Percentiles rank a stretch among this genome's conserved stretches.
Evolutionary conservation across 2,329 filamentous ascomycete genomes (phyloP).

Genomic region (Botrytis tulipae): DNA sequence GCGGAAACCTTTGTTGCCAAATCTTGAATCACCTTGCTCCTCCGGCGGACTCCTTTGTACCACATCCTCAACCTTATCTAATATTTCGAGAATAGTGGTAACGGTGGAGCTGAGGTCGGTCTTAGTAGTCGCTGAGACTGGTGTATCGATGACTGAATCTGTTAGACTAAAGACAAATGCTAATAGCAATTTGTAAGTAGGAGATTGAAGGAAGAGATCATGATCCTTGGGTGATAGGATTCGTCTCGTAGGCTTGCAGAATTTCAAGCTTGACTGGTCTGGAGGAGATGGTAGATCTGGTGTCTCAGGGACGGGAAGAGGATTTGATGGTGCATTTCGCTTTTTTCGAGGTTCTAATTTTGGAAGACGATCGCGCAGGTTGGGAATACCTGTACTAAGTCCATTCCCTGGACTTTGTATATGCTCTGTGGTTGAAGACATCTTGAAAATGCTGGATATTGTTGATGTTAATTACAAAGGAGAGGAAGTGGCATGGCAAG

Average conservation of each 20-base stretch:
- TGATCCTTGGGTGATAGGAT: slow-evolving; percentile 83
- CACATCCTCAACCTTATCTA: slow-evolving; percentile 67
- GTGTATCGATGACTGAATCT: slow-evolving; percentile 72
- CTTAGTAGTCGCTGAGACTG: slow-evolving; percentile 61
- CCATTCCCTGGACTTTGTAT: slow-evolving; percentile 9
- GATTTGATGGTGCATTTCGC: slow-evolving; percentile 51
- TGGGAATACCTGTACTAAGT: slow-evolving; percentile 41
- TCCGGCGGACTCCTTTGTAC: slow-evolving; percentile 72
- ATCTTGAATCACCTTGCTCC: slow-evolving; percentile 84
- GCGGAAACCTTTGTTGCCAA: slow-evolving; percentile 91
- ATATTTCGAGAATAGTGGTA: slow-evolving; percentile 62
- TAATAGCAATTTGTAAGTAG: slow-evolving; percentile 71
- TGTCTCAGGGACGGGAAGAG: slow-evolving; percentile 68
- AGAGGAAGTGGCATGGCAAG: not conserved
- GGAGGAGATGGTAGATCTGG: slow-evolving; percentile 70
- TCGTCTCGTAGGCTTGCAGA: slow-evolving; percentile 67
- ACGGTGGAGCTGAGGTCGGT: slow-evolving; percentile 58
- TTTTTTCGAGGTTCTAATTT: slow-evolving; percentile 65
- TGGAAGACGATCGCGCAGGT: slow-evolving; percentile 59
- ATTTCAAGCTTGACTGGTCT: slow-evolving; percentile 57
- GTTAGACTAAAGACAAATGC: slow-evolving; percentile 85
- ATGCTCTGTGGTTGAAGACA: slow-evolving; percentile 33
- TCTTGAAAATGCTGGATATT: slow-evolving; percentile 24
- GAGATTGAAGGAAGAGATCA: slow-evolving; percentile 73
- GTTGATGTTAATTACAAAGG: slow-evolving; percentile 8